phyloP scores from a whole-genome alignment of 768 basidiomycete genomes.

The Boletus rubroflammeus region DNA sequence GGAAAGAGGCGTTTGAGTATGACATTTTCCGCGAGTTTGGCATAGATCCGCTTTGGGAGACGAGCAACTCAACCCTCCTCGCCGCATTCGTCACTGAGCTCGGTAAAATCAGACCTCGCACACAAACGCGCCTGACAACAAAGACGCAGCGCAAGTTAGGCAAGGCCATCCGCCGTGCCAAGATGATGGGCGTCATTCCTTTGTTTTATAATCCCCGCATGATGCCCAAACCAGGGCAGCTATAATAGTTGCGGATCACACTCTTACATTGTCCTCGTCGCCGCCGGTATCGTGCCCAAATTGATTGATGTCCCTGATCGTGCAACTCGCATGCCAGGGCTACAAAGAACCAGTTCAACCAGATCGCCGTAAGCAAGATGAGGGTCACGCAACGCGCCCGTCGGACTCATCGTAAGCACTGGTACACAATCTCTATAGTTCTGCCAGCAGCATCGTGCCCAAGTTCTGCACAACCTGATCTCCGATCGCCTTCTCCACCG shows the following conservation, averaged over 20 bases:
- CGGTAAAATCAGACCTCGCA: constrained; percentile 76
- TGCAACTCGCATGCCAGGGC: background rate
- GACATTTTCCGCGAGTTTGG: constrained; percentile 72
- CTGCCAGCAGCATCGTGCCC: constrained; percentile 91
- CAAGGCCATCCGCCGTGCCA: constrained; percentile 84
- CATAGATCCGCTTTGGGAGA: constrained; percentile 72
- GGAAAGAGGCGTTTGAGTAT: constrained; percentile 46
- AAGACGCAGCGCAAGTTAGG: constrained; percentile 74
- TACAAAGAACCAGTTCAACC: background rate
- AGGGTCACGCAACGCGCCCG: background rate
- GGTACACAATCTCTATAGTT: constrained; percentile 51
- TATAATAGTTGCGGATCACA: background rate
- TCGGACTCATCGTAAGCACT: background rate
- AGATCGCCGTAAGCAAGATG: background rate
- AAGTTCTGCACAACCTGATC: constrained; percentile 95
- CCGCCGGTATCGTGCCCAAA: background rate
- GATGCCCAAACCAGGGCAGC: constrained; percentile 20
- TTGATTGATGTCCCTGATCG: constrained; percentile 8
- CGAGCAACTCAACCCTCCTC: constrained; percentile 57
- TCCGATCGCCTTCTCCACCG: constrained; percentile 97
- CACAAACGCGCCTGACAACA: constrained; percentile 67
- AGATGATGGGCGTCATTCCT: constrained; percentile 88
- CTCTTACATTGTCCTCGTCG: background rate
- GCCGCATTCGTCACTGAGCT: constrained; percentile 62
- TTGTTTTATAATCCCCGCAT: constrained; percentile 32